Percentiles rank a stretch among this genome's conserved stretches.
phyloP scores from a whole-genome alignment of 495 filamentous ascomycete species.

The Aspergillus affinis region DNA sequence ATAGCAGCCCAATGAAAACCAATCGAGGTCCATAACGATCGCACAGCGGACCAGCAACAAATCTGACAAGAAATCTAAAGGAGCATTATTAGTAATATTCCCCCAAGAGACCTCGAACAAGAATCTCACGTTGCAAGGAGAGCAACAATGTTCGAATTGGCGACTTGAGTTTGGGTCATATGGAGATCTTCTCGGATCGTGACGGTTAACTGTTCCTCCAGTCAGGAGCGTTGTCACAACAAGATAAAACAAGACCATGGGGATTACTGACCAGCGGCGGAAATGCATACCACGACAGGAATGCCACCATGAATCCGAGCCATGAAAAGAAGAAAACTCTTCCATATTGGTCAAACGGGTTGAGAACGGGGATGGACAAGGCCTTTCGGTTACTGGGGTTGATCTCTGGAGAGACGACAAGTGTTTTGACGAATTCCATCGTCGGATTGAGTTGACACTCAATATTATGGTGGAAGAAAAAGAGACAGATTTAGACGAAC shows the following conservation, averaged over 20 bases:
- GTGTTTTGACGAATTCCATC: slow-evolving; percentile 25
- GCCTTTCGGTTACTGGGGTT: slow-evolving; percentile 83
- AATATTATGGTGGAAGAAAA: background rate
- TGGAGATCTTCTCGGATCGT: slow-evolving; percentile 77
- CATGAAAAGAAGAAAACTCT: slow-evolving; percentile 93
- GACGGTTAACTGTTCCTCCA: slow-evolving; percentile 55
- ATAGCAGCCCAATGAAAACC: slow-evolving; percentile 74
- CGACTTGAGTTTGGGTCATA: slow-evolving; percentile 68
- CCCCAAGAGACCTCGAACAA: background rate
- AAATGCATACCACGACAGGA: slow-evolving; percentile 87
- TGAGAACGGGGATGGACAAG: slow-evolving; percentile 75
- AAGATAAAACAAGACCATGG: background rate
- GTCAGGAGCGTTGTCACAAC: background rate
- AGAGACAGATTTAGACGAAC: background rate
- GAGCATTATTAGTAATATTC: slow-evolving; percentile 18
- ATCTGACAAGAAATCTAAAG: slow-evolving; percentile 69
- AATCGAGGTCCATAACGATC: slow-evolving; percentile 80
- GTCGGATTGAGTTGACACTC: slow-evolving; percentile 6
- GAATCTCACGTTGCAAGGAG: slow-evolving; percentile 73
- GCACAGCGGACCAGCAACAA: slow-evolving; percentile 81
- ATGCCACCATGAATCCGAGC: slow-evolving; percentile 94
- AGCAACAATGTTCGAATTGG: slow-evolving; percentile 91
- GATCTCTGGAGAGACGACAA: slow-evolving; percentile 43
- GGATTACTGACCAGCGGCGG: slow-evolving; percentile 67
- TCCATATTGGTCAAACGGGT: slow-evolving; percentile 78